Base-by-base conservation (phyloP, 129 eudicot species). In the Flaveria robusta region DNA sequence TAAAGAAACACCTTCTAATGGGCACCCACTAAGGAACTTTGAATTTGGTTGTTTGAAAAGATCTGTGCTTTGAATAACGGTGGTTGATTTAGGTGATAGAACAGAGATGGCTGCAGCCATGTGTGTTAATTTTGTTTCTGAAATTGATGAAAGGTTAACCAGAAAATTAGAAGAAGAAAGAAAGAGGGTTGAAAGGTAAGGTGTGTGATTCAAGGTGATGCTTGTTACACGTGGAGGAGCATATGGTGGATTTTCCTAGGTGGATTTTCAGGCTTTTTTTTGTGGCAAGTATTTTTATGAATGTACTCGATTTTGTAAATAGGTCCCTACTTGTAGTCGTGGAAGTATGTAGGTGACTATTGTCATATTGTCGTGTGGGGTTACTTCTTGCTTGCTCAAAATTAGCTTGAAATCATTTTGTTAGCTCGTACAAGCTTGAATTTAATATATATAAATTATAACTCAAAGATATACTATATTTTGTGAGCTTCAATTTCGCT, bases 71-170 rank as follows among this genome's bases (percentile, higher is more conserved):
- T 75, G 83, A 15, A 80, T 20, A 15, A 73, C 4, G 45, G 76
- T 78, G 19, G 82, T 65, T 42, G 88, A 82, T 82, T 89, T 89
- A 59, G 85, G 81, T 34, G 74, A 83, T 29, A 86, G 77, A 18
- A 80, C 87, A 67, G 85, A 85, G 29, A 89, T 64, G 73, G 88
- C 84, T 73, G 88, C 87, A 42, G 77, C 85, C 88, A 83, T 85
- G 59, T 76, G 5, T 80, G 3, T 45, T 45, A 22, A 15, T 23
- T 69, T 65, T 5, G 8, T 34, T 62, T 34, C 7, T 34, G 55
- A 41, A 34, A 31, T 45, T 15, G 18, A 58, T 47, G 51, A 20
- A 10, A 24, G 52, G 31, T 11, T 39, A 54, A 49, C 51, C 19
- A 10, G 52, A 66, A 70, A 7, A 20, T 41, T 50, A 16, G 52